Conservation (phyloP, 2,329 filamentous ascomycete genomes). For the Venturia carpophila region DNA sequence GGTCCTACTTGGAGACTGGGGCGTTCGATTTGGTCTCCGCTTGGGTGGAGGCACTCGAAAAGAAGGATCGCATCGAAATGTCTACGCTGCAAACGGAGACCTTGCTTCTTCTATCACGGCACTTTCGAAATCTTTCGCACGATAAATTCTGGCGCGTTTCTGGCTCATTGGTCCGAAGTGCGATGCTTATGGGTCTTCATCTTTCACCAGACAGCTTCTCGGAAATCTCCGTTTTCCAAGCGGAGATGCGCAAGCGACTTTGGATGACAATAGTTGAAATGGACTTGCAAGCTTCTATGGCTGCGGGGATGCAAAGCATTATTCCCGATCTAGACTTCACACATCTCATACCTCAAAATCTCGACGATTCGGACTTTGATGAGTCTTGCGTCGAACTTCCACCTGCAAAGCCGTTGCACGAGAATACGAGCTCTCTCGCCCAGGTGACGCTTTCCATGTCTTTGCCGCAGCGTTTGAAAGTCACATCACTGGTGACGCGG, state of each 20-base stretch:
- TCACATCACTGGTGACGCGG: background rate
- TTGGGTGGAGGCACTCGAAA: conserved; percentile 24
- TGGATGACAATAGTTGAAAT: conserved; percentile 40
- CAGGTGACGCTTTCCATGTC: background rate
- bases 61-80: conserved; percentile 24
- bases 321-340: conserved; percentile 33
- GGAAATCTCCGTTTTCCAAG: conserved; percentile 29
- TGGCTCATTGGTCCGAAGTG: conserved; percentile 28
- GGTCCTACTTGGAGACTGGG: conserved; percentile 21
- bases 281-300: conserved; percentile 32
- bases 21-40: conserved; percentile 23
- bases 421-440: background rate
- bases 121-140: conserved; percentile 20
- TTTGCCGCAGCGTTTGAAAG: background rate
- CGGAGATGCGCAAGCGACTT: conserved; percentile 38
- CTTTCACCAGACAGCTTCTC: conserved; percentile 31
- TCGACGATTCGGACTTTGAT: conserved; percentile 31
- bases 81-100: conserved; percentile 24
- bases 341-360: conserved; percentile 32
- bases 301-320: conserved; percentile 30
- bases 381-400: conserved; percentile 5
- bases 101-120: conserved; percentile 22
- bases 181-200: conserved; percentile 38
- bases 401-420: background rate
- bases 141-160: conserved; percentile 23